phyloP scores from a whole-genome alignment of 495 filamentous ascomycete genomes.

The Geopyxis carbonaria region DNA sequence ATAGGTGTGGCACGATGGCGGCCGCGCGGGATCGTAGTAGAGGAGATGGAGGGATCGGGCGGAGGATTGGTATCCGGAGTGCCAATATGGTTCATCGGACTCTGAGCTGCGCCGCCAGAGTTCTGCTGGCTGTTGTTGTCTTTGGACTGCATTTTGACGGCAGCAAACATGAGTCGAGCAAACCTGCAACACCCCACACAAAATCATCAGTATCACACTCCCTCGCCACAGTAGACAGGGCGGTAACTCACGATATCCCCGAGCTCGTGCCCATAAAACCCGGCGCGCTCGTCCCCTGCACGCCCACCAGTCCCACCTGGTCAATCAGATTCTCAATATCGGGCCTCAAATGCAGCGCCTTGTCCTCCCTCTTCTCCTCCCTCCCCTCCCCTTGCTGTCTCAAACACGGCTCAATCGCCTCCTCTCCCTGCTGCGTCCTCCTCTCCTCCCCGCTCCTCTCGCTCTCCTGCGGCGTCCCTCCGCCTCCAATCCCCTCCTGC shows the following conservation, averaged over 20 bases:
- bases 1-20: slow-evolving; percentile 11
- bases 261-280: slow-evolving; percentile 21
- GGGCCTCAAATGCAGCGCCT: slow-evolving; percentile 17
- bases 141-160: slow-evolving; percentile 14
- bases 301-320: slow-evolving; percentile 23
- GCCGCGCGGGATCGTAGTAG: slow-evolving; percentile 12
- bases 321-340: slow-evolving; percentile 24
- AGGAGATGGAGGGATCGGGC: slow-evolving; percentile 9
- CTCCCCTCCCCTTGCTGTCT: slow-evolving; percentile 20
- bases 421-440: slow-evolving; percentile 26
- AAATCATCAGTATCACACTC: slow-evolving; percentile 2
- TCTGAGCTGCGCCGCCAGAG: too few relatives aligned
- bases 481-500: slow-evolving; percentile 24
- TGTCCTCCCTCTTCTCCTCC: slow-evolving; percentile 9
- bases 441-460: slow-evolving; percentile 19
- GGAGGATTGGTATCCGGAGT: slow-evolving; percentile 2
- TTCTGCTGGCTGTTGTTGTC: too few relatives aligned
- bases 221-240: neutral
- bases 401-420: slow-evolving; percentile 9
- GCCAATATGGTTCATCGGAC: slow-evolving; percentile 7
- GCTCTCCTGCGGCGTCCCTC: slow-evolving; percentile 26
- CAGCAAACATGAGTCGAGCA: slow-evolving; percentile 22
- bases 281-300: slow-evolving; percentile 21
- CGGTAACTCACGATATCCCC: slow-evolving; percentile 21
- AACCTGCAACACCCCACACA: slow-evolving; percentile 10